Evolutionary conservation across 768 basidiomycete species (phyloP).

Genomic region (Auricularia cornea): DNA sequence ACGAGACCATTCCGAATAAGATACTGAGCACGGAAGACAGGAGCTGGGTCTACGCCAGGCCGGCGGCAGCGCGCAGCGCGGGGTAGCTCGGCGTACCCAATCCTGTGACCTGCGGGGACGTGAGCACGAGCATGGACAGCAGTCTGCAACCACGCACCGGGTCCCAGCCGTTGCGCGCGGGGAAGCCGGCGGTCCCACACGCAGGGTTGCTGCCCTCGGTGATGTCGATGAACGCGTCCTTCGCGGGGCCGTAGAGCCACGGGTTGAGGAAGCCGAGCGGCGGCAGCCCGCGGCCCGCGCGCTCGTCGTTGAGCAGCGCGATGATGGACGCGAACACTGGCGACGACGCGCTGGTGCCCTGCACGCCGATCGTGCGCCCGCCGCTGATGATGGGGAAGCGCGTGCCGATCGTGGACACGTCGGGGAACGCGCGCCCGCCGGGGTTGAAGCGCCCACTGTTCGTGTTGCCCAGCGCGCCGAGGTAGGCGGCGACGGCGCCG

Average conservation of each 20-base stretch:
- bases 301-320: conserved; percentile 27
- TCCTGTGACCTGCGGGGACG: background rate
- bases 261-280: conserved; percentile 31
- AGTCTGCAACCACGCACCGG: conserved; percentile 1
- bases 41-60: too few species aligned
- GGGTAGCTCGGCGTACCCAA: background rate
- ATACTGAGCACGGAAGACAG: too few species aligned
- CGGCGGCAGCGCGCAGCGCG: background rate
- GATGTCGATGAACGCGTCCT: conserved; percentile 12
- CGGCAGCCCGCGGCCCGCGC: conserved; percentile 18
- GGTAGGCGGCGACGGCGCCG: conserved; percentile 10
- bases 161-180: conserved; percentile 12
- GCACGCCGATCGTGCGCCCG: conserved; percentile 3
- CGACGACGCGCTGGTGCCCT: conserved; percentile 7
- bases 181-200: conserved; percentile 14
- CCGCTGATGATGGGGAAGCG: background rate
- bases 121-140: background rate
- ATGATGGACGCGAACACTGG: conserved; percentile 28
- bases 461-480: conserved; percentile 17
- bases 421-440: conserved; percentile 2
- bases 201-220: conserved; percentile 14
- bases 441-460: conserved; percentile 18
- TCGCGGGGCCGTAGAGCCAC: conserved; percentile 20
- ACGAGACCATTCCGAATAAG: too few species aligned
- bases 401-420: conserved; percentile 3